Evolutionary conservation across 176 grass and related monocot genomes (phyloP), one percentile per base, ranked within the genome.

Genomic region (Zoysia japonica): DNA sequence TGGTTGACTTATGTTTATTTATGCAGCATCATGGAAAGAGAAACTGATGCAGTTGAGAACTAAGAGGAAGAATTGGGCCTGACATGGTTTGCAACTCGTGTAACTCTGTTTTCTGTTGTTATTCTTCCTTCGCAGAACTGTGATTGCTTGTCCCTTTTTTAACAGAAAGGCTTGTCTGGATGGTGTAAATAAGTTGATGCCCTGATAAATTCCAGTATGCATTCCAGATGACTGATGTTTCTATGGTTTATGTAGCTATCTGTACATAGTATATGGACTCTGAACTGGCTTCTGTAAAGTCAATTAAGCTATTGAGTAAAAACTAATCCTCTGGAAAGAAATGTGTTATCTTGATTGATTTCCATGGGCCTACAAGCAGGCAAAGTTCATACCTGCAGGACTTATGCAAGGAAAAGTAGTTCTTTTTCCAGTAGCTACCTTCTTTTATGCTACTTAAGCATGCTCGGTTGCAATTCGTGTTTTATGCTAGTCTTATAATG

Each of bases 21-120:
- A 8, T 65, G 57, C 86, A 97, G 93, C 93, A 57, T 76, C 80
- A 74, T 97, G 85, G 93, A 97, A 79, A 69, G 90, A 97, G 65
- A 93, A 87, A 76, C 78, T 97, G 17, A 78, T 85, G 76, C 81
- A 78, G 66, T 78, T 97, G 45, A 91, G 93, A 62, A 75, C 93
- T 48, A 93, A 97, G 81, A 80, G 80, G 74, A 91, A 91, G 84
- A 97, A 93, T 77, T 97, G 90, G 90, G 79, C 85, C 47, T 97
- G 81, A 87, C 49, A 19, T 82, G 82, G 74, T 91, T 79, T 19
- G 40, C 0, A 60, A 46, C 71, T 40, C 3, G 4, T 68, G 45
- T 36, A 62, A n/a, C 45, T 69, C 62, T 76, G 14, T 69, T 70
- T 36, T 62, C 6, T 41, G 9, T 85, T 16, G 7, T 86, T 11